Base-by-base conservation (phyloP, 208 protist species). In the Leishmania lainsoni region DNA sequence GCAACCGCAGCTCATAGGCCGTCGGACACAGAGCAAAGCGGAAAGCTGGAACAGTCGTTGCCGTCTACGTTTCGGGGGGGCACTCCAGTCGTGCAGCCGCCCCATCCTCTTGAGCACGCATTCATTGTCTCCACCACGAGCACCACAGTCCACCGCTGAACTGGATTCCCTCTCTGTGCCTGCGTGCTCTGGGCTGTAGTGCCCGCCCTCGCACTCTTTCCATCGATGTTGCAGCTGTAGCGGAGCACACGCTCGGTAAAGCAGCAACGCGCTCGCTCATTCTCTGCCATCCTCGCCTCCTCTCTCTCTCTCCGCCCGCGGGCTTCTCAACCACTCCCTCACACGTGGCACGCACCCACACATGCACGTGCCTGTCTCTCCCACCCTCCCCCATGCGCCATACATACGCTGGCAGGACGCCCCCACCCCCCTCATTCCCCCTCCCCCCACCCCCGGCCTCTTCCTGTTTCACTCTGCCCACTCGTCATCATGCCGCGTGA, bases 401-500 rank as follows among this genome's bases (percentile, higher is more conserved):
- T 35, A 26, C 65, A 35, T 42, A 17, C 42, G 22, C 68, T 17
- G 8, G 20, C 68, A 49, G 68, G 29, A 49, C 68, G 22, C 3
- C 22, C n/a, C n/a, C n/a, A n/a, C n/a, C n/a, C n/a, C 58, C 39
- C 51, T 35, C 45, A 9, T 32, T 73, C 9, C 2, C 45, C 10
- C 14, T 26, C 45, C 12, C 39, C 17, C n/a, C n/a, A n/a, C n/a
- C n/a, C n/a, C 39, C 6, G 51, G 68, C 3, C 20, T 22, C 35
- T 68, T 39, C 8, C 61, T 8, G 29, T 68, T 4, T 68, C 14
- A 16, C 59, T 65, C 2, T 65, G 35, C 35, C 35, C 35, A 39
- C 35, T 39, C 35, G 42, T 45, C 42, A 45, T 45, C 59, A 98
- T 98, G 95, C 95, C 95, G 73, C 91, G 93, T 82, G 95, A 98